Evolutionary conservation across 176 grass and related monocot species (phyloP).

Genomic region (Tillandsia fasciculata): DNA sequence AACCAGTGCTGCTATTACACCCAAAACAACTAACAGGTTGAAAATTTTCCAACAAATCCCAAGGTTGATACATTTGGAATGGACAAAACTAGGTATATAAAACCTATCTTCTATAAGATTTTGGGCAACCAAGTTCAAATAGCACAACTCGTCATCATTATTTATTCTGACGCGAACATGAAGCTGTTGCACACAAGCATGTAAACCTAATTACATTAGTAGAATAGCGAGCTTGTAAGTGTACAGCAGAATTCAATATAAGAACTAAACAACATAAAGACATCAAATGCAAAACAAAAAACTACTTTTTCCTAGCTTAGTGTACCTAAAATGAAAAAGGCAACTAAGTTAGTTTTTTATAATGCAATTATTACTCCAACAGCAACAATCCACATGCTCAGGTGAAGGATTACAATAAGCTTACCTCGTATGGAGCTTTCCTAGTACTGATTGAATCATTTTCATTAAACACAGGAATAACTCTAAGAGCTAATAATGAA

Average conservation of each 20-base stretch:
- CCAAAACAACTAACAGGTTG: no score
- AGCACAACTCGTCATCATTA: background rate
- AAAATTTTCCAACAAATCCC: no score
- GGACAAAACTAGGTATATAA: no score
- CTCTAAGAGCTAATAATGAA: constrained; percentile 57
- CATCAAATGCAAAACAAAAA: background rate
- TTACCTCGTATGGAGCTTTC: constrained; percentile 95
- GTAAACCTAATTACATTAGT: background rate
- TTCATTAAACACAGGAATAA: constrained; percentile 94
- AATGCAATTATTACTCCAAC: background rate
- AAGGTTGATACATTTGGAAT: no score
- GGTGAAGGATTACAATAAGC: constrained; percentile 13
- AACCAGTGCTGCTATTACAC: no score
- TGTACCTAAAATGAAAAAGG: no score
- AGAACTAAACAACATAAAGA: background rate
- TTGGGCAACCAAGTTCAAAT: no score
- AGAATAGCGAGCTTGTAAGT: background rate
- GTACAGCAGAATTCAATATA: background rate
- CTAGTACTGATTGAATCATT: constrained; percentile 97
- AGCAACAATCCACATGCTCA: background rate
- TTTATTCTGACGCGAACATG: background rate
- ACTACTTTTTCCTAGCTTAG: no score
- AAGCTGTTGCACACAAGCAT: background rate
- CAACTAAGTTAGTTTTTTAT: no score
- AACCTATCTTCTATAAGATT: no score